Base-by-base conservation (phyloP, 2,329 filamentous ascomycete species). In the Botryotinia calthae region DNA sequence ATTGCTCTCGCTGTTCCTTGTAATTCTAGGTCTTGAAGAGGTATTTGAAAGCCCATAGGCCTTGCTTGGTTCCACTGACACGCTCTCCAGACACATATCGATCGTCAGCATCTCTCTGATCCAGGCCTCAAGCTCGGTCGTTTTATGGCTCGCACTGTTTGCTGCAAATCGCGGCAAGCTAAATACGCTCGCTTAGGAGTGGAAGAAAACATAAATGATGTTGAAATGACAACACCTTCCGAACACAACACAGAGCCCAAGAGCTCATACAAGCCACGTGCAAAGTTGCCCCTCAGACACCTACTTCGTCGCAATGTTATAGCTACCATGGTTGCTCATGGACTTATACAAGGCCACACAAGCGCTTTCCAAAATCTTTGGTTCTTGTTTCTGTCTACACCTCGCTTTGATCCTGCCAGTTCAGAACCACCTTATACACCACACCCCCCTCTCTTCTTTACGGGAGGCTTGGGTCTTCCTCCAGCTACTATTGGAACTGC, bases 91-190 rank as follows among this genome's bases (percentile, higher is more conserved):
- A 61, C 58, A 18, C 58, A 61, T 10, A 40, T 61, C 1, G 34
- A 61, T 61, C 58, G 58, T 40, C 58, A 61, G 58, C 58, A 61
- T 40, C 58, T 61, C 12, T 61, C 58, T 61, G 58, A 61, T 40
- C 58, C 58, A n/a, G 58, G 58, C 58, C 34, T 61, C 12, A 61
- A 61, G 20, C 7, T 61, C 12, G 58, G 34, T 9, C 58, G 58
- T 16, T n/a, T n/a, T 7, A n/a, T 61, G 58, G 58, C 22, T 61
- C 58, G 58, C 6, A 40, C 40, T 16, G 14, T 61, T n/a, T 61
- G 58, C 22, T 61, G 58, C 34, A 61, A 34, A 34, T 16, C 58
- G 3, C 34, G 58, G 6, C 34, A 61, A 12, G 14, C 58, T 40
- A 37, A 61, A 40, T 61, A 61, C 40, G 22, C 34, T 37, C 58